These are phyloP conservation scores for Fagus sylvatica DNA, from an alignment of 306 rosid genomes.

Conservation along the genomic window DNA sequence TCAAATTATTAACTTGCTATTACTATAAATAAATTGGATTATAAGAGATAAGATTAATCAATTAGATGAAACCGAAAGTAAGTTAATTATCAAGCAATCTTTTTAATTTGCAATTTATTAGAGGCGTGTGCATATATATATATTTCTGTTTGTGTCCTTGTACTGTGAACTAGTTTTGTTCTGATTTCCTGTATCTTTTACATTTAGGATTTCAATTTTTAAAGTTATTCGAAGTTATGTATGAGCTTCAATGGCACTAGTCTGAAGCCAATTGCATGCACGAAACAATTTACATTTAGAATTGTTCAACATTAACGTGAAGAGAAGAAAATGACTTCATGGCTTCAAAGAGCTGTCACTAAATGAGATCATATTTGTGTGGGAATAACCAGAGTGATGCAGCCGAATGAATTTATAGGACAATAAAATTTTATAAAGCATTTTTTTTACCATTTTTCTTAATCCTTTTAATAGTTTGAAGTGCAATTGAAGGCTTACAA, in stretches of 20 bases:
- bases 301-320: background rate
- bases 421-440: too few relatives aligned
- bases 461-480: too few relatives aligned
- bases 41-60: background rate
- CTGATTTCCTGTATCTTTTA: too few relatives aligned
- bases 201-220: too few relatives aligned
- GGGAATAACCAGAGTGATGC: background rate
- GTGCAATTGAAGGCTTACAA: too few relatives aligned
- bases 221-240: background rate
- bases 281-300: background rate
- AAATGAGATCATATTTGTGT: background rate
- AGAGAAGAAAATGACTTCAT: background rate
- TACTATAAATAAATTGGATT: background rate
- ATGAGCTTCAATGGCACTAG: background rate
- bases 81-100: background rate
- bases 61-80: background rate
- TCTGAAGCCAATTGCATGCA: background rate
- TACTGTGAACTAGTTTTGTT: too few relatives aligned
- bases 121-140: too few relatives aligned
- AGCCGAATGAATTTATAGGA: background rate
- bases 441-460: too few relatives aligned
- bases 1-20: background rate
- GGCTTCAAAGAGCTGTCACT: background rate
- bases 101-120: too few relatives aligned
- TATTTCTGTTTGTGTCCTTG: too few relatives aligned